Conservation (phyloP, 2,329 filamentous ascomycete species). For the Incumbomyces delicatus region DNA sequence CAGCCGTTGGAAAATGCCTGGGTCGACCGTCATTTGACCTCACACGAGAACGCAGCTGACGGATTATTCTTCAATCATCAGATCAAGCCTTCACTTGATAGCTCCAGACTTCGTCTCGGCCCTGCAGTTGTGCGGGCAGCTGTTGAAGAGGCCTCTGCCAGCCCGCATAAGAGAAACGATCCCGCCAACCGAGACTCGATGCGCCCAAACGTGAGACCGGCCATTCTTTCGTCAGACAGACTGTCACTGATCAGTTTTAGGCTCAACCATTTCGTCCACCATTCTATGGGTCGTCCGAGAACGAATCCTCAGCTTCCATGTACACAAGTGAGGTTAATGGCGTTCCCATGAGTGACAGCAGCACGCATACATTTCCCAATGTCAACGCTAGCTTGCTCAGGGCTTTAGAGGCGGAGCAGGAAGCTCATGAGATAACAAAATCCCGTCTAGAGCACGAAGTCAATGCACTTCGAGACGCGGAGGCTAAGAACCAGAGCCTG, state of each 20-base stretch:
- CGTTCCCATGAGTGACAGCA: background rate
- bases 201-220: slow-evolving; percentile 8
- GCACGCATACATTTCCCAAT: background rate
- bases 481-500: slow-evolving; percentile 9
- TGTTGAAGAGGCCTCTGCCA: slow-evolving; percentile 9
- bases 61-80: slow-evolving; percentile 16
- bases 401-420: slow-evolving; percentile 16
- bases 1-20: background rate
- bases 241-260: slow-evolving; percentile 6
- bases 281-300: background rate
- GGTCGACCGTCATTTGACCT: background rate
- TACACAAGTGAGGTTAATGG: background rate
- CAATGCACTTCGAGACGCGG: slow-evolving; percentile 5
- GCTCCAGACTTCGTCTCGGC: slow-evolving; percentile 16
- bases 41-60: slow-evolving; percentile 6
- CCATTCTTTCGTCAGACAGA: background rate
- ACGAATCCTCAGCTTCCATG: background rate
- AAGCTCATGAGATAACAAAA: slow-evolving; percentile 14
- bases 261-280: background rate
- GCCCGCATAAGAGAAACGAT: background rate
- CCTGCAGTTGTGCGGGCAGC: slow-evolving; percentile 16
- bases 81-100: slow-evolving; percentile 15
- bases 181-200: background rate
- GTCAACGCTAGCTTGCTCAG: slow-evolving; percentile 7
- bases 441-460: slow-evolving; percentile 11